These are phyloP conservation scores for Oryza coarctata DNA, from an alignment of 176 grass and related monocot species.

Conservation along the genomic window DNA sequence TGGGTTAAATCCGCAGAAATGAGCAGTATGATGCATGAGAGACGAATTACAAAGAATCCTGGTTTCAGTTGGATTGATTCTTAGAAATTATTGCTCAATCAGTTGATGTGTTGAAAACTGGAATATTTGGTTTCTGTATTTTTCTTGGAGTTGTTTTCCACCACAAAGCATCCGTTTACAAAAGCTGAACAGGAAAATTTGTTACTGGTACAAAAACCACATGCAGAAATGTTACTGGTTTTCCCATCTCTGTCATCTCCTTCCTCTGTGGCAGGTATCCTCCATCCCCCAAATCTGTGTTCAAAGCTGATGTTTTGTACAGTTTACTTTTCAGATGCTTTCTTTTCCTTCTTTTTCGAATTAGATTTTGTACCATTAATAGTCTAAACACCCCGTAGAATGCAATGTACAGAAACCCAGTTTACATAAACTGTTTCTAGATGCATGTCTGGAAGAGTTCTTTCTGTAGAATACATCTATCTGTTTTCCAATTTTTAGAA, in stretches of 20 bases:
- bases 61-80: conserved; percentile 65
- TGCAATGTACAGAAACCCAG: background rate
- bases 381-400: background rate
- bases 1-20: conserved; percentile 58
- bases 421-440: background rate
- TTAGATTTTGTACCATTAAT: background rate
- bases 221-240: background rate
- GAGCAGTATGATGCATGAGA: conserved; percentile 60
- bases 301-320: background rate
- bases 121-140: background rate
- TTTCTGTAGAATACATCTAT: background rate
- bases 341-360: background rate
- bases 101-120: conserved; percentile 6
- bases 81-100: conserved; percentile 8
- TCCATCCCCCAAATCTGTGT: background rate
- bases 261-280: background rate
- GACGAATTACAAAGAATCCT: conserved; percentile 58
- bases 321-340: background rate
- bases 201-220: background rate
- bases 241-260: background rate
- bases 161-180: background rate
- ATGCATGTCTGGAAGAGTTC: background rate
- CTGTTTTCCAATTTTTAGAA: background rate
- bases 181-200: conserved; percentile 3
- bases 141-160: background rate